Evolutionary conservation across 2,329 filamentous ascomycete species (phyloP), one percentile per base, ranked within the genome.

Genomic region (Hymenoscyphus occultus): DNA sequence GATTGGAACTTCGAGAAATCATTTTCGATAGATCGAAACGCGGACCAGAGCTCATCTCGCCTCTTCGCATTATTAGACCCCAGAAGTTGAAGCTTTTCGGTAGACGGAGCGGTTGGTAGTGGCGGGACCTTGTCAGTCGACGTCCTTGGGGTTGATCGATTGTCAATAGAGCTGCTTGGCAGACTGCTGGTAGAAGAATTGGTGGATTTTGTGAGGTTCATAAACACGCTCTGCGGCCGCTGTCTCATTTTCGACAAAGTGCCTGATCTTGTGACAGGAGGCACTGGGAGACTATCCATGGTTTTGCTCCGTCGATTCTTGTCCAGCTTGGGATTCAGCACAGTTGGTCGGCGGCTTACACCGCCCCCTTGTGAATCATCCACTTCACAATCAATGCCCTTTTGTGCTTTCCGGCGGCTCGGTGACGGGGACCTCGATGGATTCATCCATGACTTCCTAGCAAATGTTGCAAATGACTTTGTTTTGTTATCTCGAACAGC

Each of bases 1-100:
- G 85, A 82, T 72, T 88, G 83, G 71, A 91, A 86, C 82, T 90
- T 90, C 71, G 87, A 83, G 71, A 83, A 88, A 74, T 91, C 89
- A 45, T 82, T 85, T 69, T 91, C 89, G 32, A 92, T 78, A n/a
- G 81, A 80, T 63, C 88, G 83, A 73, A 91, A 92, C 16, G 84
- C 81, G 39, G 82, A 84, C 87, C 87, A 91, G 16, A 91, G 80
- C 71, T 90, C 88, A 74, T 91, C 89, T 70, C 86, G 88, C 75
- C 85, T 88, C 65, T 82, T 82, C n/a, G 80, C 76, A 6, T 67
- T 61, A 59, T 74, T 71, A 13, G 59, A 62, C 5, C 57, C 62
- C 40, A 70, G n/a, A 16, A 64, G 66, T 32, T 70, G 68, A 31
- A 75, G 61, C 61, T 72, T 76, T 57, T 80, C 79, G 6, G 75